Base-by-base conservation (phyloP, 2,329 filamentous ascomycete genomes). In the Diaporthe citriasiana region DNA sequence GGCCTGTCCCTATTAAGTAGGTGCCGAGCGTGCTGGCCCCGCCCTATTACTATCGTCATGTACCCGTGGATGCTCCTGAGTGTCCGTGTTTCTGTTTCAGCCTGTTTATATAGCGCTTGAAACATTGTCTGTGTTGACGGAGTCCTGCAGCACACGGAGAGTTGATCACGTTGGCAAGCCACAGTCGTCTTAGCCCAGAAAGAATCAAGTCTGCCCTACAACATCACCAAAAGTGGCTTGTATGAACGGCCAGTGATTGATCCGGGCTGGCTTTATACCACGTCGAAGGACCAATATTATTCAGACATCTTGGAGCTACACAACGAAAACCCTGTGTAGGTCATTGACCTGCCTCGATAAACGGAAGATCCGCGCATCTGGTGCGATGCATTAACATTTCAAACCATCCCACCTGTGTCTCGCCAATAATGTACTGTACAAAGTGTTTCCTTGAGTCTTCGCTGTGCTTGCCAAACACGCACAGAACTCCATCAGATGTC, bases 1-100 rank as follows among this genome's bases (percentile, higher is more conserved):
- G 63, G 47, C 63, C 22, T 51, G 30, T 27, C 0, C 45, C 45
- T 47, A n/a, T n/a, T n/a, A n/a, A n/a, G n/a, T n/a, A n/a, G 45
- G 7, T n/a, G n/a, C 19, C 25, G 47, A 40, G 45, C 13, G n/a
- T 53, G 30, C 3, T 15, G 15, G 60, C 60, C 42, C 57, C 57
- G 57, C 25, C 38, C 27, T 19, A 7, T 51, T 53, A 27, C 13
- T 17, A 50, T 22, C 22, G 22, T 38, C n/a, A 10, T 38, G n/a
- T 27, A 19, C 19, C 47, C 22, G n/a, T 50, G 22, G 47, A 15
- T 45, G 22, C 63, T 51, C 45, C 22, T 68, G 15, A 17, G 13
- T 40, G 63, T 68, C 47, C 33, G 63, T 53, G 63, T 33, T 53
- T 13, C 45, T 68, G 47, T 68, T 53, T 53, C 63, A 68, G 63